Conservation (phyloP, 1,284 basidiomycete species). For the Pseudozyma flocculosa region DNA sequence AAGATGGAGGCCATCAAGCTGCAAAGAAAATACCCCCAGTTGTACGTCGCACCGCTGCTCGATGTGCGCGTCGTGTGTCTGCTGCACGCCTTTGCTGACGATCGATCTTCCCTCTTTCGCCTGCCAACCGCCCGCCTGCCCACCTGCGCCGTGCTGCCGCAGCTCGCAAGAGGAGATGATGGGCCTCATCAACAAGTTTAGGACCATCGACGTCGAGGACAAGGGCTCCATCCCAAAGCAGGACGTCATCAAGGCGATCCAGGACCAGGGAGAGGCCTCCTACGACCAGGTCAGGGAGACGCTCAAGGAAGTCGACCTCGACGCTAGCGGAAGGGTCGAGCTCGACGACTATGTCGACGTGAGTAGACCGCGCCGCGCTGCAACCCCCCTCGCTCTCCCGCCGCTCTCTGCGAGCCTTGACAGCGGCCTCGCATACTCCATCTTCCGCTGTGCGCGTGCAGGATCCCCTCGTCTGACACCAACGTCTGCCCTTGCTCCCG, state of each 20-base stretch:
- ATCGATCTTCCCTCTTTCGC: background rate
- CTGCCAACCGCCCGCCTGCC: no score
- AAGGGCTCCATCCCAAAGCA: constrained; percentile 52
- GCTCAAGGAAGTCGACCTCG: constrained; percentile 89
- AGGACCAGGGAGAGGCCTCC: constrained; percentile 45
- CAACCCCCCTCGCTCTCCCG: background rate
- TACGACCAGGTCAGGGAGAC: constrained; percentile 65
- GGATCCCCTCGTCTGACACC: background rate
- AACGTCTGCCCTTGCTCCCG: constrained; percentile 15
- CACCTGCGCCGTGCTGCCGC: background rate
- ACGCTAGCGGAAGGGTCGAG: constrained; percentile 93
- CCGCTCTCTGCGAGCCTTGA: background rate
- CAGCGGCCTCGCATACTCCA: constrained; percentile 3
- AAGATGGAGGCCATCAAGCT: constrained; percentile 79
- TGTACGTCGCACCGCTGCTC: constrained; percentile 63
- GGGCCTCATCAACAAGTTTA: constrained; percentile 51
- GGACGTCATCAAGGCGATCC: constrained; percentile 51
- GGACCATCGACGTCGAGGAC: constrained; percentile 53
- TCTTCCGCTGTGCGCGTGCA: constrained; percentile 10
- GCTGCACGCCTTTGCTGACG: background rate
- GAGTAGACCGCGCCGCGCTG: constrained; percentile 36
- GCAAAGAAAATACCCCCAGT: constrained; percentile 89
- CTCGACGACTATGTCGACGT: constrained; percentile 98
- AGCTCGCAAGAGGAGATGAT: constrained; percentile 59
- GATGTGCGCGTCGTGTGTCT: no score